A percentile compares a stretch with the other conserved stretches of the same genome.
These are phyloP conservation scores for Plectosphaerella cucumerina DNA, from an alignment of 2,329 filamentous ascomycete species.

Conservation along the genomic window DNA sequence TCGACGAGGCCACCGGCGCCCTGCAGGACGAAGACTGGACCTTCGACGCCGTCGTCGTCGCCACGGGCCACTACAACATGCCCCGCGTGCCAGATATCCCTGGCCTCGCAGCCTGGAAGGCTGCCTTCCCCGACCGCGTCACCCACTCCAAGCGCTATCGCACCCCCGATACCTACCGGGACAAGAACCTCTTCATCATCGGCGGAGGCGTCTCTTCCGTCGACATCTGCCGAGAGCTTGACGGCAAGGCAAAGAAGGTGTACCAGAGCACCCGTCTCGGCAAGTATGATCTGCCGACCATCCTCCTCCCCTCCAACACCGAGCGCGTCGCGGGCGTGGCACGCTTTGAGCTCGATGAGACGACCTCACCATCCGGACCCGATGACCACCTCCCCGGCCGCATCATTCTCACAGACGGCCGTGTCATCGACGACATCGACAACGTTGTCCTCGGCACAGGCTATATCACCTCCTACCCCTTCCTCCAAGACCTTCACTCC, in stretches of 20 bases:
- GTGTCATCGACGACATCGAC: conserved; percentile 51
- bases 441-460: conserved; percentile 63
- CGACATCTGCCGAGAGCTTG: conserved; percentile 37
- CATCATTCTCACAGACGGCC: conserved; percentile 49
- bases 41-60: conserved; percentile 64
- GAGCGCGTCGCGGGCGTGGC: conserved; percentile 48
- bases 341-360: conserved; percentile 32
- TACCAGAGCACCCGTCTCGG: conserved; percentile 56
- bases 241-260: conserved; percentile 28
- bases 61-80: conserved; percentile 63
- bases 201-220: conserved; percentile 46
- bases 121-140: conserved; percentile 45
- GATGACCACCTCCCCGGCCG: conserved; percentile 36
- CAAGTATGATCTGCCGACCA: conserved; percentile 51
- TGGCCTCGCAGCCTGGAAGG: conserved; percentile 56
- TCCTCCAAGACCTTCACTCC: conserved; percentile 46
- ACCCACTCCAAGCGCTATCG: conserved; percentile 72
- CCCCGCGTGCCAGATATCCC: conserved; percentile 57
- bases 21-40: conserved; percentile 25
- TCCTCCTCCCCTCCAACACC: conserved; percentile 48
- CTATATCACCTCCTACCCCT: conserved; percentile 65
- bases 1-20: conserved; percentile 9
- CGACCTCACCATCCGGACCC: background rate
- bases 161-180: conserved; percentile 50
- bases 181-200: conserved; percentile 46